phyloP scores from a whole-genome alignment of 2,329 filamentous ascomycete genomes.

The Colletotrichum liriopes region DNA sequence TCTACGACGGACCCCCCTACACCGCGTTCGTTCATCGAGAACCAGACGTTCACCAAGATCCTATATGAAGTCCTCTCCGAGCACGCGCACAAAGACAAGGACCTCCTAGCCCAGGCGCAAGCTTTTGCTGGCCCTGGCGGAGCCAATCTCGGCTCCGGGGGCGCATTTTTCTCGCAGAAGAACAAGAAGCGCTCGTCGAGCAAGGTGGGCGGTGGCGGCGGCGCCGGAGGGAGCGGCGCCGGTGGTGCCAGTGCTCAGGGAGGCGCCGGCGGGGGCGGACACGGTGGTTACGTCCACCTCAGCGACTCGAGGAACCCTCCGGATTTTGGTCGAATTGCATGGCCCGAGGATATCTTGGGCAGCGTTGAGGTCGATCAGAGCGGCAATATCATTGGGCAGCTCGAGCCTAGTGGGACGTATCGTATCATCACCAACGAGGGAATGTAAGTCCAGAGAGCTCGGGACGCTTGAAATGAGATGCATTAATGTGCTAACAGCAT shows the following conservation, averaged over 20 bases:
- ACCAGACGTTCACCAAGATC: constrained; percentile 71
- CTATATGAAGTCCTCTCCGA: constrained; percentile 70
- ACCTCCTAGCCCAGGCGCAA: constrained; percentile 69
- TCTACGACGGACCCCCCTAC: constrained; percentile 73
- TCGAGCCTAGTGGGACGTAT: constrained; percentile 75
- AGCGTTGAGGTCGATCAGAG: constrained; percentile 75
- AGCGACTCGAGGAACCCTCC: constrained; percentile 76
- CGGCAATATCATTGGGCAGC: constrained; percentile 71
- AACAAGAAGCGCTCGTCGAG: constrained; percentile 51
- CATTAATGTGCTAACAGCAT: constrained; percentile 45
- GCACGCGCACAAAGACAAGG: constrained; percentile 71
- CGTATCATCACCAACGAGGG: constrained; percentile 76
- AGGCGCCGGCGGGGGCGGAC: constrained; percentile 72
- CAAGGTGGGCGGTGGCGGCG: constrained; percentile 57
- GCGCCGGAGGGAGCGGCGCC: constrained; percentile 62
- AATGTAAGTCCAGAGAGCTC: constrained; percentile 70
- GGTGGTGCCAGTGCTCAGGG: constrained; percentile 73
- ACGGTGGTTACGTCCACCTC: constrained; percentile 76
- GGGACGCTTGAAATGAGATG: neutral
- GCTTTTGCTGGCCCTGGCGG: constrained; percentile 74
- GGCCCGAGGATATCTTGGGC: constrained; percentile 79
- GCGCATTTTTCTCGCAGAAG: constrained; percentile 64
- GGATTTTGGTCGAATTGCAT: constrained; percentile 78
- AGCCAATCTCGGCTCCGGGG: constrained; percentile 66
- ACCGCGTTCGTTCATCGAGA: constrained; percentile 72